Evolutionary conservation across 2,329 filamentous ascomycete genomes (phyloP), one percentile per base, ranked within the genome.

Genomic region (Exophiala xenobiotica): DNA sequence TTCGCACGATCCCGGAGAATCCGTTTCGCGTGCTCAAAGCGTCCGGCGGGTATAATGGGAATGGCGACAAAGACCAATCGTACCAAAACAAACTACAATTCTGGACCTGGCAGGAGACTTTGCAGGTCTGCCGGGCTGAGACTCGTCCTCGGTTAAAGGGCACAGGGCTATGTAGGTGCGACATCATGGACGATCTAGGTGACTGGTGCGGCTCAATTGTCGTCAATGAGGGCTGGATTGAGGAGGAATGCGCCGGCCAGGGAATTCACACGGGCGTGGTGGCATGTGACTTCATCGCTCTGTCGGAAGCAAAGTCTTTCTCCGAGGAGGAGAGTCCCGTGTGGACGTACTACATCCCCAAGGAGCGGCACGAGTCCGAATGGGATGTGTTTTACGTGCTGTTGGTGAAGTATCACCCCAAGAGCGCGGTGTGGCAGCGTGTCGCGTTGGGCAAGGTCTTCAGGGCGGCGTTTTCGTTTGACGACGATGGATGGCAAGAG

Each of bases 311-410:
- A 3, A 68, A 67, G 48, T 42, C 44, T 0, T 70, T 72, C 46
- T 63, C 65, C 3, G 23, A 51, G 3, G 61, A 64, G 0, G 68
- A 70, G 55, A 66, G 56, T 37, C 49, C 53, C 6, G 57, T 43
- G n/a, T 70, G 68, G 67, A 68, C 61, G 2, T 68, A 68, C 50
- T 70, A 68, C 33, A 61, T 69, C 6, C 66, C 67, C 12, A 62
- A 64, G 41, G 65, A 68, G 49, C 51, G 63, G 11, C 56, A 65
- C 11, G 53, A 68, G 50, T 63, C 58, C 8, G 62, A 67, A 44
- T 70, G 67, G 67, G 62, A 67, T 49, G 9, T 70, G 22, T 69
- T 61, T 42, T 68, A 64, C 39, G 68, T 68, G 8, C 48, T 70
- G 33, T 56, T 71, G 9, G 44, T 71, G 5, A 55, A 65, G 46